These are phyloP conservation scores for Oryza glaberrima DNA, from an alignment of 176 grass and related monocot genomes.

Conservation along the genomic window DNA sequence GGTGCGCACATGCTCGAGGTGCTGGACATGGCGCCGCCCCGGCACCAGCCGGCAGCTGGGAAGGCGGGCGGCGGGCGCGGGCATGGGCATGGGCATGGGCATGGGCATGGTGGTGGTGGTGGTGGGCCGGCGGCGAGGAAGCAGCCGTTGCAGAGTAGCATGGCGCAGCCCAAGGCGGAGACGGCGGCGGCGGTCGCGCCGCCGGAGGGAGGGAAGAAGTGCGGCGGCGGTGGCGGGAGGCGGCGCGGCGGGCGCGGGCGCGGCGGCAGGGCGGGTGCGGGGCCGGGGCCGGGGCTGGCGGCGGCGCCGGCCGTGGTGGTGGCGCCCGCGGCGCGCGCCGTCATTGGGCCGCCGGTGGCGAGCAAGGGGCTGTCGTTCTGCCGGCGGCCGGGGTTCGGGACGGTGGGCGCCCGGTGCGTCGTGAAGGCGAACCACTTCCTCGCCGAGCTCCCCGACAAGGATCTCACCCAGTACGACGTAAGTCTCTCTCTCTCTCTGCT, in stretches of 20 bases:
- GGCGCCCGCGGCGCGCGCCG: background rate
- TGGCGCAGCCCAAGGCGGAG: constrained; percentile 76
- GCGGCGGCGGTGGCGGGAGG: constrained; percentile 48
- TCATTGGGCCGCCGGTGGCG: constrained; percentile 56
- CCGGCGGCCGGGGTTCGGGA: constrained; percentile 86
- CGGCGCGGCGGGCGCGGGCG: constrained; percentile 59
- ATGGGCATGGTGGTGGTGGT: background rate
- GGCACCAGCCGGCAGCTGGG: constrained; percentile 17
- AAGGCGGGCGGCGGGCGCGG: background rate
- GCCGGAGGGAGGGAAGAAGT: constrained; percentile 62
- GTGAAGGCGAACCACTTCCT: constrained; percentile 98
- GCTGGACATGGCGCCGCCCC: constrained; percentile 52
- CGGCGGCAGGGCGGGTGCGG: constrained; percentile 24
- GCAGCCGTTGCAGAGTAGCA: constrained; percentile 86
- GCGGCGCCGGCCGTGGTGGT: background rate
- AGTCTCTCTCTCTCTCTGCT: background rate
- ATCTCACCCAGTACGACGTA: constrained; percentile 96
- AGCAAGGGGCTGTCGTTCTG: constrained; percentile 78
- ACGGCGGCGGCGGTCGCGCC: background rate
- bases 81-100: background rate
- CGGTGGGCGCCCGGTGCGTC: constrained; percentile 72
- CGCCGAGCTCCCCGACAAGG: constrained; percentile 80
- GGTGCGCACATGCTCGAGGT: constrained; percentile 63
- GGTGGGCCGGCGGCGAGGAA: constrained; percentile 43
- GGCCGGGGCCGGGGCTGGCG: background rate